Base-by-base conservation (phyloP, 352 stramenopile species). In the Pythium coloratum region DNA sequence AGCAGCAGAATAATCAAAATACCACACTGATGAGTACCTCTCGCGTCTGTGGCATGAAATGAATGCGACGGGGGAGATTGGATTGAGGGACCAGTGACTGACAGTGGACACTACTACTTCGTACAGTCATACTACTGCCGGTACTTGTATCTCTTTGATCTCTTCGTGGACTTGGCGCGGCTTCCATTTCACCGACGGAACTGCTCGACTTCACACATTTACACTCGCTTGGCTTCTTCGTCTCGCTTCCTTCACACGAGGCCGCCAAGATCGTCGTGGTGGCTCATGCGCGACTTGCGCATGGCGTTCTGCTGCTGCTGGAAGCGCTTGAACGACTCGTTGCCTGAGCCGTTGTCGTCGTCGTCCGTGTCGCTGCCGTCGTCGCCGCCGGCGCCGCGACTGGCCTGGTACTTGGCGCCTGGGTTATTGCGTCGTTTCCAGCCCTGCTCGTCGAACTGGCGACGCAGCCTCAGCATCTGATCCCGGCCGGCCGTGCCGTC, bases 401-500 rank as follows among this genome's bases (percentile, higher is more conserved):
- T 53, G 18, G 46, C 46, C 46, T 53, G 46, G 55, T 72, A 59
- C 9, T 71, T 67, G 20, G 72, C 67, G 9, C 65, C 61, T n/a
- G 72, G 70, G 36, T 86, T 82, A 10, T 75, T 73, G 20, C 81
- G 72, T 28, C 82, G 78, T 42, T 91, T 79, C 82, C 82, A 92
- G 20, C 78, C 76, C 14, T 72, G 63, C 50, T 91, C 84, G 38
- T 89, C 85, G 16, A 78, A 73, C 62, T 92, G 84, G 10, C 83
- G 80, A 28, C 80, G 76, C 20, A 92, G 64, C 0, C 81, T 80
- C 50, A 90, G 69, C 78, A 89, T 84, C 65, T 92, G 84, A 47
- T 92, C 84, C 2, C 72, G 71, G 10, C 79, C 79, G 0, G 84
- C 84, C 2, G 84, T 92, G 61, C 84, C 84, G 28, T 91, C 81